These are phyloP conservation scores for Urostyla sp. DNA, from an alignment of 73 alveolate species.

Conservation along the genomic window DNA sequence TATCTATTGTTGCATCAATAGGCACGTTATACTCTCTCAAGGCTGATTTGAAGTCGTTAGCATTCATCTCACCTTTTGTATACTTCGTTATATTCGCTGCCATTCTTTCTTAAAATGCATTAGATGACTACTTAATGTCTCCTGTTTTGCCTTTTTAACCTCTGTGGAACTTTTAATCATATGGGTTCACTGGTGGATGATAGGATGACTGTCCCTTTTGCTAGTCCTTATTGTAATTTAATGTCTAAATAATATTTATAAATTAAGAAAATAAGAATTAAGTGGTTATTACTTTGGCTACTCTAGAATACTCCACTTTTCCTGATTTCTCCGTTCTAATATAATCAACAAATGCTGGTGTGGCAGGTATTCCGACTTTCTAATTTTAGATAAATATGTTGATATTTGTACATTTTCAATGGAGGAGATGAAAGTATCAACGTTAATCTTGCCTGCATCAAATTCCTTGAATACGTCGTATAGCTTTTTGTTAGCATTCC, in stretches of 20 bases:
- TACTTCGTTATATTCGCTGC: constrained; percentile 11
- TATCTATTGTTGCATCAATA: constrained; percentile 29
- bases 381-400: not conserved
- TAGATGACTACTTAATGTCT: not conserved
- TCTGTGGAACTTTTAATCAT: constrained; percentile 43
- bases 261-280: not conserved
- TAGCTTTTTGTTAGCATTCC: constrained; percentile 3
- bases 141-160: constrained; percentile 21
- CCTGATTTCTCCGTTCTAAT: constrained; percentile 28
- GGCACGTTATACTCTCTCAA: not conserved
- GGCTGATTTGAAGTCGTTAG: not conserved
- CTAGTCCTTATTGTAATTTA: constrained; percentile 22
- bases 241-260: not conserved
- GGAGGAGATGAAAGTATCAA: constrained; percentile 24
- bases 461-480: constrained; percentile 43
- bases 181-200: constrained; percentile 43
- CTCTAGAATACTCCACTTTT: constrained; percentile 29
- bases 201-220: not conserved
- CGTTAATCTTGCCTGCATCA: constrained; percentile 58
- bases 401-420: constrained; percentile 18
- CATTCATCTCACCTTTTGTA: constrained; percentile 25
- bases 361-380: constrained; percentile 60
- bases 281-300: constrained; percentile 3
- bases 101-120: constrained; percentile 51
- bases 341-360: constrained; percentile 27